Evolutionary conservation across 1,284 basidiomycete species (phyloP), one percentile per base, ranked within the genome.

Genomic region (Papiliotrema flavescens): DNA sequence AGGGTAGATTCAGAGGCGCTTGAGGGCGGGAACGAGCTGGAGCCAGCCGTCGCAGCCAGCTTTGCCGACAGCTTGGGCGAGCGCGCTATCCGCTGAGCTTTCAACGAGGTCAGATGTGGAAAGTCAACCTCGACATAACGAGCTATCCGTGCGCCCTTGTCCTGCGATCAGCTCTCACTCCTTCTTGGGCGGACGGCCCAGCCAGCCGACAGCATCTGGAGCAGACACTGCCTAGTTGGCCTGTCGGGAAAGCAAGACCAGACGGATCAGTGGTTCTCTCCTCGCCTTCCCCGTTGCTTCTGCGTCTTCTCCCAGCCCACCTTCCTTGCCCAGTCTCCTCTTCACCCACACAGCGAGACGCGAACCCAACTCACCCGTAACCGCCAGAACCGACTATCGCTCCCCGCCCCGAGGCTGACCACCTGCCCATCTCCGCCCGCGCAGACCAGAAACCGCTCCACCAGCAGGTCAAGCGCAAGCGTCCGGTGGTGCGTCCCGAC

Each of bases 381-480:
- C 52, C 92, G 80, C 92, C 93, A 98, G 74, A 89, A 97, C 44
- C 94, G 79, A 14, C 90, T 90, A 76, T 98, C 93, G 65, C 90
- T 96, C 1, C 93, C 93, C 0, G 92, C 89, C 2, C 93, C 94
- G 9, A 97, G 73, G 70, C 88, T 92, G 43, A 97, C 81, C 56
- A 97, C 85, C 79, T 97, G 93, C 15, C 41, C 62, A 39, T 54
- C 28, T 23, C 19, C 23, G 8, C 68, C 65, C 2, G 79, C 78
- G 3, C 80, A 62, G 7, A 69, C 62, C 17, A 96, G 64, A 82
- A 92, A 97, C 43, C 80, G 73, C 20, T 86, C 78, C 0, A 96
- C 85, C 6, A 97, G 82, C 44, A 76, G 73, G 69, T 98, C 96
- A 44, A 98, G 84, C 1, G 84, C 86, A 46, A 82, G 80, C 0